phyloP scores from a whole-genome alignment of 2,329 filamentous ascomycete genomes.

The Byssothecium circinans region DNA sequence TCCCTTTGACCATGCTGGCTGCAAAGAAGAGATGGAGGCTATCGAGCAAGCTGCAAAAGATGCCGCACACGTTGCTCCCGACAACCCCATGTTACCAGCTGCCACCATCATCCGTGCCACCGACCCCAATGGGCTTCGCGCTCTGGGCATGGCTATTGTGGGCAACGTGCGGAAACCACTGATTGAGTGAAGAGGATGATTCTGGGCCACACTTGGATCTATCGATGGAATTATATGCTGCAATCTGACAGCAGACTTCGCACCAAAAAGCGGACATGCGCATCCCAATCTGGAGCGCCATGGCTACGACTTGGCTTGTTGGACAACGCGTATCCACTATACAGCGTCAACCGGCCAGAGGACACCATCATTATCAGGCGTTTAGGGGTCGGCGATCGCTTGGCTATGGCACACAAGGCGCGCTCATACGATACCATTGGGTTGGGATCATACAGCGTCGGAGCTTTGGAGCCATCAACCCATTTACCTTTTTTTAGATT shows the following conservation, averaged over 20 bases:
- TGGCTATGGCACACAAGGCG: not conserved
- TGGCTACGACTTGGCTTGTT: not conserved
- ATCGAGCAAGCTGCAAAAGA: slow-evolving; percentile 96
- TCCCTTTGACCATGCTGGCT: slow-evolving; percentile 89
- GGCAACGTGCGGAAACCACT: slow-evolving; percentile 64
- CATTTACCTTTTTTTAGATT: not conserved
- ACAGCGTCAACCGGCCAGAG: not conserved
- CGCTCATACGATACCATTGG: not conserved
- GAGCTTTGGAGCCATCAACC: not conserved
- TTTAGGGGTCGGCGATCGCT: not conserved
- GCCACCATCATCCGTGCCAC: slow-evolving; percentile 77
- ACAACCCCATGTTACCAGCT: slow-evolving; percentile 90
- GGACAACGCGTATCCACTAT: not conserved
- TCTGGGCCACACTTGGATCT: not conserved
- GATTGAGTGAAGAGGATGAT: slow-evolving; percentile 58
- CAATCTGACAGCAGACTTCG: not conserved
- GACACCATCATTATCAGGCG: not conserved
- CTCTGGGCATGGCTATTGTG: slow-evolving; percentile 64
- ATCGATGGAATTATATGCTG: not conserved
- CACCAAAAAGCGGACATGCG: not conserved
- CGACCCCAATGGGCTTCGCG: slow-evolving; percentile 65
- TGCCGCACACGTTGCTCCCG: slow-evolving; percentile 81
- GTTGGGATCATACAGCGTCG: not conserved
- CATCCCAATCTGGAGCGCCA: not conserved
- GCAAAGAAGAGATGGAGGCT: slow-evolving; percentile 98